phyloP scores from a whole-genome alignment of 2,329 filamentous ascomycete species.

The Stachybotrys chlorohalonatus region DNA sequence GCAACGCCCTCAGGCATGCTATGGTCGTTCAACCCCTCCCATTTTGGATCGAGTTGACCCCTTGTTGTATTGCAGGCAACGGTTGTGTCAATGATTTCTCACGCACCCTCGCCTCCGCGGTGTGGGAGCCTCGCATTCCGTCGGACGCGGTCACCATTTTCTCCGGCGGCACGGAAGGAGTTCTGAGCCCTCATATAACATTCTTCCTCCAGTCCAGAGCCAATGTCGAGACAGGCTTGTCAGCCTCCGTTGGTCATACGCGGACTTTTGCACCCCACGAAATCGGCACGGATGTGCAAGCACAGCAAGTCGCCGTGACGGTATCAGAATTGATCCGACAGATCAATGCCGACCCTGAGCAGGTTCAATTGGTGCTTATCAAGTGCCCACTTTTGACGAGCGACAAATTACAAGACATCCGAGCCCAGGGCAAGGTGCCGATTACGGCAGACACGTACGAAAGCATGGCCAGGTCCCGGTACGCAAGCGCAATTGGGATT shows the following conservation, averaged over 20 bases:
- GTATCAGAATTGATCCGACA: not conserved
- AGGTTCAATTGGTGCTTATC: slow-evolving; percentile 4
- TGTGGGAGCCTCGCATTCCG: slow-evolving; percentile 3
- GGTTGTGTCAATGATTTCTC: slow-evolving; percentile 5
- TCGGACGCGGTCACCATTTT: slow-evolving; percentile 4
- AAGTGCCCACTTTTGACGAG: slow-evolving; percentile 4
- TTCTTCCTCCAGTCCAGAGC: slow-evolving; percentile 2
- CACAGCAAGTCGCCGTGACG: slow-evolving; percentile 2
- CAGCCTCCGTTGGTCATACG: slow-evolving; percentile 3
- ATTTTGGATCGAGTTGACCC: not conserved
- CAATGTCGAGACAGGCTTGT: slow-evolving; percentile 1
- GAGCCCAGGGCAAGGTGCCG: slow-evolving; percentile 2
- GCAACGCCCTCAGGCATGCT: not conserved
- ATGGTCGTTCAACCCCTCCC: not conserved
- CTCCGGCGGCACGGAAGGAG: slow-evolving; percentile 4
- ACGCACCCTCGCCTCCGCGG: slow-evolving; percentile 2
- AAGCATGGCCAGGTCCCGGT: slow-evolving; percentile 4
- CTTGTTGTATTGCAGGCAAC: slow-evolving; percentile 1
- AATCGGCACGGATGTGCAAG: slow-evolving; percentile 3
- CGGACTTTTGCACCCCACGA: slow-evolving; percentile 2
- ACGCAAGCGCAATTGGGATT: slow-evolving; percentile 4
- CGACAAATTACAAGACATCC: slow-evolving; percentile 2
- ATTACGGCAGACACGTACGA: slow-evolving; percentile 4
- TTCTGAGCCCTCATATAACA: slow-evolving; percentile 4
- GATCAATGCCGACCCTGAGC: slow-evolving; percentile 1